These are phyloP conservation scores for Microdochium paspali DNA, from an alignment of 2,329 filamentous ascomycete genomes.

Conservation along the genomic window DNA sequence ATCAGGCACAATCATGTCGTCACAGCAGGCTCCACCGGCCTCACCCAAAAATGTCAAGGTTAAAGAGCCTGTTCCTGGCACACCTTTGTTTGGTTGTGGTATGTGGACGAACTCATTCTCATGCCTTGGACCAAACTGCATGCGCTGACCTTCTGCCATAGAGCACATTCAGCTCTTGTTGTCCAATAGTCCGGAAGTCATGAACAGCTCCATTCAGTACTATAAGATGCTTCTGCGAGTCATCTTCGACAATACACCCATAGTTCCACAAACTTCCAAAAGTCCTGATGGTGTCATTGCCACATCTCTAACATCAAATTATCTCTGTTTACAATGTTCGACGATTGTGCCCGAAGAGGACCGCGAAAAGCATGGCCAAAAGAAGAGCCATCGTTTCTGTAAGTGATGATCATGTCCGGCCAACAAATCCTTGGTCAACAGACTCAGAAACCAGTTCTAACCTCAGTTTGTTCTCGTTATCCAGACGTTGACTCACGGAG, in stretches of 20 bases:
- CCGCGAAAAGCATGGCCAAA: conserved; percentile 55
- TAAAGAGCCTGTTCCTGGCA: conserved; percentile 48
- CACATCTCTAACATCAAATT: conserved; percentile 58
- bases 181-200: conserved; percentile 49
- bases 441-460: no score
- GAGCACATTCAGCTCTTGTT: conserved; percentile 66
- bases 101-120: conserved; percentile 17
- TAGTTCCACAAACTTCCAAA: conserved; percentile 57
- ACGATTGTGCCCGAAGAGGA: conserved; percentile 58
- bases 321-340: conserved; percentile 65
- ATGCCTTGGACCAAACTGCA: conserved; percentile 3
- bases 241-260: conserved; percentile 58
- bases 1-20: background rate
- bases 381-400: conserved; percentile 69
- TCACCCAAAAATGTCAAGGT: conserved; percentile 45
- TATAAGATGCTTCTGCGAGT: conserved; percentile 64
- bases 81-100: conserved; percentile 57
- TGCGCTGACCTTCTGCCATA: conserved; percentile 24
- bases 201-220: conserved; percentile 59
- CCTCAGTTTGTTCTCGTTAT: conserved; percentile 6
- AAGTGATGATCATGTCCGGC: no score
- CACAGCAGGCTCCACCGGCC: conserved; percentile 11
- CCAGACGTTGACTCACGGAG: conserved; percentile 69
- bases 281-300: conserved; percentile 43
- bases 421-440: no score